These are phyloP conservation scores for Trametes cingulata DNA, from an alignment of 768 basidiomycete genomes.

Conservation along the genomic window DNA sequence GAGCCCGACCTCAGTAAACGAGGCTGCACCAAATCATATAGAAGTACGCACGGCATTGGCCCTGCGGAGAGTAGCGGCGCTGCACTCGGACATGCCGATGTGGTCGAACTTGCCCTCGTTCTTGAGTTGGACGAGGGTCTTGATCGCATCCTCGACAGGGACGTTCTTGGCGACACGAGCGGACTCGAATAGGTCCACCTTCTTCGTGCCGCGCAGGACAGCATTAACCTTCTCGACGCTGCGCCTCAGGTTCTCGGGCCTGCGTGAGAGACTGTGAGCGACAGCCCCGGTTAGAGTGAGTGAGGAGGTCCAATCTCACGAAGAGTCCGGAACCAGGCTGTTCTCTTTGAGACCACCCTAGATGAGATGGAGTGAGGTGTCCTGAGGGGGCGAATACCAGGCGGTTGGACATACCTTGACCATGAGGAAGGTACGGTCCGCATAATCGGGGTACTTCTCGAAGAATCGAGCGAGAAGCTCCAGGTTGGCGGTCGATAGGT, in stretches of 20 bases:
- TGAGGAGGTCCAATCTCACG: slow-evolving; percentile 25
- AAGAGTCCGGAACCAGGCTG: slow-evolving; percentile 25
- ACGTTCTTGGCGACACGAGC: slow-evolving; percentile 47
- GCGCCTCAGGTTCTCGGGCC: slow-evolving; percentile 44
- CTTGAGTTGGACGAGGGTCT: slow-evolving; percentile 44
- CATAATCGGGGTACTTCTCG: slow-evolving; percentile 44
- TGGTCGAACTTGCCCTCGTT: slow-evolving; percentile 60
- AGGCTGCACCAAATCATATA: not conserved
- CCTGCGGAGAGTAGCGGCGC: slow-evolving; percentile 44
- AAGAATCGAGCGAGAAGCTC: slow-evolving; percentile 53
- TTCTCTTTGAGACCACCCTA: slow-evolving; percentile 27
- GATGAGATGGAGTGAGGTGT: too few relatives aligned
- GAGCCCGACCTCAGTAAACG: not conserved
- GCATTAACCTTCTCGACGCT: slow-evolving; percentile 48
- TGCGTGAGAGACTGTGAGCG: not conserved
- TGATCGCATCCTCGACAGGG: slow-evolving; percentile 48
- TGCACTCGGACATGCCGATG: slow-evolving; percentile 60
- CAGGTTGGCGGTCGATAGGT: slow-evolving; percentile 44
- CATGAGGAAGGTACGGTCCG: slow-evolving; percentile 47
- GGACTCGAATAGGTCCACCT: slow-evolving; percentile 59
- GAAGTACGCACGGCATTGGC: slow-evolving; percentile 39
- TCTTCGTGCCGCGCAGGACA: slow-evolving; percentile 51
- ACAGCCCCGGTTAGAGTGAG: not conserved
- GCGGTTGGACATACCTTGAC: slow-evolving; percentile 49
- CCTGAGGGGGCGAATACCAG: too few relatives aligned